Conservation (phyloP, 257 asterid genomes). For the Fraxinus americana region DNA sequence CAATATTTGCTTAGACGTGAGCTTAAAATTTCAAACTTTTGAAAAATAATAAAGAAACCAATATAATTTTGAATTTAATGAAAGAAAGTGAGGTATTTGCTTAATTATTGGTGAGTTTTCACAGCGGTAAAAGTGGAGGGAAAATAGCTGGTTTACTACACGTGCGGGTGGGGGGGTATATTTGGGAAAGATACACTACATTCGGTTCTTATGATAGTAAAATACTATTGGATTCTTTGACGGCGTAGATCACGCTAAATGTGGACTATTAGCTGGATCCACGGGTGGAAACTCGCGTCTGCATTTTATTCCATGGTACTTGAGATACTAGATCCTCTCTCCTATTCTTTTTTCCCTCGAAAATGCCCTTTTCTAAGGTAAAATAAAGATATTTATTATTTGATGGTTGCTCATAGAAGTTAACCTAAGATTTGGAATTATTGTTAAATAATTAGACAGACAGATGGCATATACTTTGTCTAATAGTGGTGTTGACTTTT, state of each 20-base stretch:
- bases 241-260: slow-evolving; percentile 32
- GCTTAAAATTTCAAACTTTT: slow-evolving; percentile 16
- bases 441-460: slow-evolving; percentile 26
- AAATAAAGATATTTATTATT: neutral
- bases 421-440: neutral
- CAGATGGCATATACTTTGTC: slow-evolving; percentile 31
- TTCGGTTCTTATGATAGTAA: slow-evolving; percentile 22
- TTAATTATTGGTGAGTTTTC: slow-evolving; percentile 30
- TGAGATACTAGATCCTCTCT: slow-evolving; percentile 9
- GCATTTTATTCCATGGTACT: neutral
- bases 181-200: slow-evolving; percentile 14
- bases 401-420: neutral
- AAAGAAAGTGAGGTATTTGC: neutral
- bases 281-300: slow-evolving; percentile 8
- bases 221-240: slow-evolving; percentile 19
- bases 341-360: slow-evolving; percentile 1
- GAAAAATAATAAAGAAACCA: slow-evolving; percentile 24
- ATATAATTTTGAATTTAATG: slow-evolving; percentile 4
- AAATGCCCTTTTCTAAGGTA: slow-evolving; percentile 13
- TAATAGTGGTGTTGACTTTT: slow-evolving; percentile 38
- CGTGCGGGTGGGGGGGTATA: slow-evolving; percentile 56
- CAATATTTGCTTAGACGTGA: neutral
- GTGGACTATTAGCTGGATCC: slow-evolving; percentile 15
- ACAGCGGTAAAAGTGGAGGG: slow-evolving; percentile 59
- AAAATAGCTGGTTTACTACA: slow-evolving; percentile 52